Base-by-base conservation (phyloP, 495 filamentous ascomycete genomes). In the Neurospora intermedia region DNA sequence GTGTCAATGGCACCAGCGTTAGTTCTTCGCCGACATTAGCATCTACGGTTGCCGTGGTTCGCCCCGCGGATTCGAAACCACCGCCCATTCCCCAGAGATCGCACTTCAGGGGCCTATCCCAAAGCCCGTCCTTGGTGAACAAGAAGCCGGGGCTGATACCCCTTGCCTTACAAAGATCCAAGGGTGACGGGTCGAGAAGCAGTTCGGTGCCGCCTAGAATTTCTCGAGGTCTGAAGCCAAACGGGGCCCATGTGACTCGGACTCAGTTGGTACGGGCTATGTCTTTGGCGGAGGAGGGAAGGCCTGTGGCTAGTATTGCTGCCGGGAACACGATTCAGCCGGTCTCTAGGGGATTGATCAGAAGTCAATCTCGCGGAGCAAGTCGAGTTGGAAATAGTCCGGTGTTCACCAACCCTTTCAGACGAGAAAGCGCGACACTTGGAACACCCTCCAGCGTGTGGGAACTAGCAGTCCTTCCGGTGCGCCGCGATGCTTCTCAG, bases 401-500 rank as follows among this genome's bases (percentile, higher is more conserved):
- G 15, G 27, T 66, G 54, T 27, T 93, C 88, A 43, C 88, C 88
- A 43, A 88, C 91, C 82, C 87, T n/a, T 86, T 87, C 39, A 90
- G 87, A 75, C 89, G 88, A 4, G 84, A 86, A 46, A 88, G 85
- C 46, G 81, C 80, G 72, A 77, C 87, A 74, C 80, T 78, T 13
- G 79, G 86, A 76, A 80, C 85, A 70, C 81, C 84, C 27, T 80
- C 83, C 16, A 90, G 90, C 77, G 89, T 92, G 18, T 88, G 92
- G 48, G 88, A 92, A 41, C 87, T 96, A 62, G 93, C 91, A 6
- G 93, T 91, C 71, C 82, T 96, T n/a, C 93, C 93, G 3, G 93
- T 94, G 77, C 88, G 92, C 69, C 92, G 91, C 73, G 85, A 89
- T 48, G 86, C 90, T 74, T 75, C 81, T 18, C 82, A 76, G 18